Conservation (phyloP, 2,329 filamentous ascomycete species). For the Paracoccidioides brasiliensis region DNA sequence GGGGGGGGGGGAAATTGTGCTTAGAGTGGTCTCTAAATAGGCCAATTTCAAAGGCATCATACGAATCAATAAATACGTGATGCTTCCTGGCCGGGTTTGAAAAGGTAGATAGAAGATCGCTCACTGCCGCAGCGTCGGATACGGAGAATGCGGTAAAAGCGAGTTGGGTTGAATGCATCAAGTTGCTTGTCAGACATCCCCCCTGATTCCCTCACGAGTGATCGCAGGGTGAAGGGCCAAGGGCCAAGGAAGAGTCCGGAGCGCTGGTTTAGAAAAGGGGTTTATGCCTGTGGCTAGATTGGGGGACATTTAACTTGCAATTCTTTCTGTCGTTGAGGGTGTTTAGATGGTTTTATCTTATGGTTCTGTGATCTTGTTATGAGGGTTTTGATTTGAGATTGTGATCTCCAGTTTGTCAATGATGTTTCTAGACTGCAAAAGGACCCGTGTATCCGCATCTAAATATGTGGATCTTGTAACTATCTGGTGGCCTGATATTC, state of each 20-base stretch:
- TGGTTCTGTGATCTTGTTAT: constrained; percentile 13
- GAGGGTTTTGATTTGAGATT: too few relatives aligned
- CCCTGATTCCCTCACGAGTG: constrained; percentile 6
- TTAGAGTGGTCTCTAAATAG: constrained; percentile 6
- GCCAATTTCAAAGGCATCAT: constrained; percentile 5
- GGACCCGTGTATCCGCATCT: too few relatives aligned
- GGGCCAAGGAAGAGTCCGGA: too few relatives aligned
- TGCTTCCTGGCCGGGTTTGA: too few relatives aligned
- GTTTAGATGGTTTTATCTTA: constrained; percentile 46
- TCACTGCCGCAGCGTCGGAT: constrained; percentile 1
- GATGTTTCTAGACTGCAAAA: too few relatives aligned
- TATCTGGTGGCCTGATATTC: too few relatives aligned
- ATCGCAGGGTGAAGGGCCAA: not conserved
- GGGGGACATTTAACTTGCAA: constrained; percentile 13
- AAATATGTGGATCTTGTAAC: too few relatives aligned
- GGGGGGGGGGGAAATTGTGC: constrained; percentile 5
- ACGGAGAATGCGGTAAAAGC: constrained; percentile 2
- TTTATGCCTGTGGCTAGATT: too few relatives aligned
- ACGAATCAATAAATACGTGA: constrained; percentile 3
- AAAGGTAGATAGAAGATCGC: constrained; percentile 4
- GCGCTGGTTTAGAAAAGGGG: too few relatives aligned
- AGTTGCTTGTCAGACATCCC: constrained; percentile 6
- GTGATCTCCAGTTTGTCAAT: too few relatives aligned
- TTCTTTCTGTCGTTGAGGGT: constrained; percentile 40
- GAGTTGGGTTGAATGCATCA: constrained; percentile 6